Evolutionary conservation across 805 yeast genomes (phyloP).

Genomic region (Pichia pseudocactophila): DNA sequence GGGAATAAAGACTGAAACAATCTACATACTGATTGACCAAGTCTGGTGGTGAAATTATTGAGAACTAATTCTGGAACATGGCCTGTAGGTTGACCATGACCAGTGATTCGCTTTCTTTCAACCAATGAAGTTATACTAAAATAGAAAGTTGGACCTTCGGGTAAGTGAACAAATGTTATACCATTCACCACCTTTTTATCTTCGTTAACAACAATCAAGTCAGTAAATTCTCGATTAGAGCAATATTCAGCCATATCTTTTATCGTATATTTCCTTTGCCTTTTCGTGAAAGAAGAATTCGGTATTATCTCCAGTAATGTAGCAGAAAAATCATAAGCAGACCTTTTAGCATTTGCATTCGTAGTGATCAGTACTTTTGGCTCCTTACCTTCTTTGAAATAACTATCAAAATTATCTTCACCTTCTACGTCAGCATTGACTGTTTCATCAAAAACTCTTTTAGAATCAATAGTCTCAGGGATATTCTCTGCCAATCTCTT

Average conservation of each 20-base stretch:
- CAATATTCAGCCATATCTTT: slow-evolving; percentile 82
- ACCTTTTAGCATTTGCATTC: slow-evolving; percentile 73
- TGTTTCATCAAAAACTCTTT: slow-evolving; percentile 83
- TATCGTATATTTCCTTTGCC: slow-evolving; percentile 77
- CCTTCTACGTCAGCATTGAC: slow-evolving; percentile 50
- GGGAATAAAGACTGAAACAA: slow-evolving; percentile 90
- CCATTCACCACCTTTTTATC: slow-evolving; percentile 91
- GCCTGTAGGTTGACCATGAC: slow-evolving; percentile 85
- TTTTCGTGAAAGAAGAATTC: slow-evolving; percentile 74
- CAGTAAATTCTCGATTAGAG: slow-evolving; percentile 76
- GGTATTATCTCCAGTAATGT: slow-evolving; percentile 78
- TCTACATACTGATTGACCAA: slow-evolving; percentile 90
- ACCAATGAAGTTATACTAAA: slow-evolving; percentile 73
- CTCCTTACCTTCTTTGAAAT: slow-evolving; percentile 41
- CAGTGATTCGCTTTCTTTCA: slow-evolving; percentile 65
- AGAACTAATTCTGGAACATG: slow-evolving; percentile 88
- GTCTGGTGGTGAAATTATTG: slow-evolving; percentile 85
- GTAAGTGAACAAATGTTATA: slow-evolving; percentile 84
- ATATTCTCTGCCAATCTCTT: slow-evolving; percentile 72
- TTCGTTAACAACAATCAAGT: slow-evolving; percentile 82
- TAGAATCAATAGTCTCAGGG: slow-evolving; percentile 75
- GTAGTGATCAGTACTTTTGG: slow-evolving; percentile 92
- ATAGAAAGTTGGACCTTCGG: slow-evolving; percentile 92
- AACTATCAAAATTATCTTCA: slow-evolving; percentile 54
- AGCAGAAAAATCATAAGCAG: slow-evolving; percentile 87